Percentiles rank a stretch among this genome's conserved stretches.
Evolutionary conservation across 2,329 filamentous ascomycete genomes (phyloP).

Genomic region (Spiromastix sp.): DNA sequence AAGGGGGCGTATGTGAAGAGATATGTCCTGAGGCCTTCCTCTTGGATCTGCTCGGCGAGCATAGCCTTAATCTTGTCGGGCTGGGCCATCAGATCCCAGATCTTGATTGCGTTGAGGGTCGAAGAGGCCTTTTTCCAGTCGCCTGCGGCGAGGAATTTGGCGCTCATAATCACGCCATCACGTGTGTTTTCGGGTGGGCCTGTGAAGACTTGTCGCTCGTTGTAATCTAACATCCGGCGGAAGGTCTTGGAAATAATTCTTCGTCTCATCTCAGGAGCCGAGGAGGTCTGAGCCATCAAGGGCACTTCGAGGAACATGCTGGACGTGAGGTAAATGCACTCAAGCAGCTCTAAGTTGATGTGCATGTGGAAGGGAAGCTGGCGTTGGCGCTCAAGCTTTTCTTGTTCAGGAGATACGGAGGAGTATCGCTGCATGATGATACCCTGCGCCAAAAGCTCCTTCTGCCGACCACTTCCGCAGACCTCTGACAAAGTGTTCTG

Average conservation of each 20-base stretch:
- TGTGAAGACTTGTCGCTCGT: conserved; percentile 98
- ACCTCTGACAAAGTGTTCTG: conserved; percentile 98
- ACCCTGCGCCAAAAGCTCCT: conserved; percentile 94
- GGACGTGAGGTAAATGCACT: conserved; percentile 97
- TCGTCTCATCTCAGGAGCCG: conserved; percentile 93
- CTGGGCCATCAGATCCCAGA: conserved; percentile 96
- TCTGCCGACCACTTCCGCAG: conserved; percentile 92
- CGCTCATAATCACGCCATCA: conserved; percentile 98
- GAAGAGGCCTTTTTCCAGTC: conserved; percentile 96
- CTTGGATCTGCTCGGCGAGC: conserved; percentile 96
- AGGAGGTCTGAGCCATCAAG: conserved; percentile 90
- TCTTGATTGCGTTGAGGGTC: conserved; percentile 97
- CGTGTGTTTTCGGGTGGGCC: conserved; percentile 97
- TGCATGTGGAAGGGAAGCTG: conserved; percentile 99
- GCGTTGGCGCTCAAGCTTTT: conserved; percentile 90
- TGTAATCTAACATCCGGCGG: conserved; percentile 97
- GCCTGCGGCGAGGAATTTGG: conserved; percentile 88
- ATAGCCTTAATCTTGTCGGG: conserved; percentile 89
- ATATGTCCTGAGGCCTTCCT: conserved; percentile 94
- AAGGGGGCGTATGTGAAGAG: conserved; percentile 99
- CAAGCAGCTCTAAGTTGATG: conserved; percentile 96
- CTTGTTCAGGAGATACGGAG: conserved; percentile 94
- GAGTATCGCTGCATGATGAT: conserved; percentile 97
- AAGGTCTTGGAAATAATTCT: conserved; percentile 98
- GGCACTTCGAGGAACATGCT: conserved; percentile 99